phyloP scores from a whole-genome alignment of 2,329 filamentous ascomycete genomes.

The Didymella exigua region DNA sequence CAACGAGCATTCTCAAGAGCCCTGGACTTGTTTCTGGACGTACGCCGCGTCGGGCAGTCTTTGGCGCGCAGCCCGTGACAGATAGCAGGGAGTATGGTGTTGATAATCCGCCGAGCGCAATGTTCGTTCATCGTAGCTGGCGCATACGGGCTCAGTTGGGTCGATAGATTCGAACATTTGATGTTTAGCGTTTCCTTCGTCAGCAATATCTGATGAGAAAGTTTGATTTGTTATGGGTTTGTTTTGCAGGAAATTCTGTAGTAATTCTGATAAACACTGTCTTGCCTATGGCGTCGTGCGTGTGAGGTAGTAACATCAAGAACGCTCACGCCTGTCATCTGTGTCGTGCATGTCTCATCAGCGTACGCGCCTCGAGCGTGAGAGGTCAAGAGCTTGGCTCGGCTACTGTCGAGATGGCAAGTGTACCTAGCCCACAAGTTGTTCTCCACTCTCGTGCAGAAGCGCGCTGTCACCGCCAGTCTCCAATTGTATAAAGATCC shows the following conservation, averaged over 20 bases:
- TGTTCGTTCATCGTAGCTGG: constrained; percentile 5
- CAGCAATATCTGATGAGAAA: background rate
- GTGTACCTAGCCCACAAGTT: background rate
- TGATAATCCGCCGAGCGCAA: constrained; percentile 22
- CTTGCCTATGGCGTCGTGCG: too few species aligned
- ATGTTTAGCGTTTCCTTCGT: background rate
- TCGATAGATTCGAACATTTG: background rate
- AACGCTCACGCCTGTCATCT: too few species aligned
- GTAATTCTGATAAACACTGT: background rate
- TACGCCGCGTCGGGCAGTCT: constrained; percentile 16
- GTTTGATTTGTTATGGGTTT: too few species aligned
- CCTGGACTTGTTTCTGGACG: background rate
- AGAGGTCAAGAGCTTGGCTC: background rate
- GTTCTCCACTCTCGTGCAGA: background rate
- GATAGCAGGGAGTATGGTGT: constrained; percentile 18
- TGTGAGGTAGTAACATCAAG: too few species aligned
- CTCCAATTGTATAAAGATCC: background rate
- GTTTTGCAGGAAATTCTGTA: background rate
- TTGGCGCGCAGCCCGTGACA: constrained; percentile 24
- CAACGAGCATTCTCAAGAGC: constrained; percentile 7
- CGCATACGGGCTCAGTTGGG: background rate
- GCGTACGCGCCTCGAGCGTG: too few species aligned
- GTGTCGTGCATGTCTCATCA: background rate
- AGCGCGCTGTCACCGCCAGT: constrained; percentile 10
- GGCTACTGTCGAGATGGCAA: constrained; percentile 1